Evolutionary conservation across 2,329 filamentous ascomycete species (phyloP).

Genomic region (Mycocentrospora acerina): DNA sequence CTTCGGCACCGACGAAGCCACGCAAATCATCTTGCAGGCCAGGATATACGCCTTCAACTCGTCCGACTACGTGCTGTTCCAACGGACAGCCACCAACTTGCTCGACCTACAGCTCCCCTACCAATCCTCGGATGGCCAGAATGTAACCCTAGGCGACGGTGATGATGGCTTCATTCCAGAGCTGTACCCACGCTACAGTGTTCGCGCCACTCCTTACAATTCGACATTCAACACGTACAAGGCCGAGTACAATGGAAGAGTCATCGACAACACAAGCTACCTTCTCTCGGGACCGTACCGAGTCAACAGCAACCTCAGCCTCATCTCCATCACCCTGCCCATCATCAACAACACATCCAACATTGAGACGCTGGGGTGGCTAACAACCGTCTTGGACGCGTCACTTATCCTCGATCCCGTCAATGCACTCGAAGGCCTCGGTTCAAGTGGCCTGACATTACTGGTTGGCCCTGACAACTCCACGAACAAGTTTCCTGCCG

Average conservation of each 20-base stretch:
- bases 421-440: constrained; percentile 68
- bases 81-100: constrained; percentile 51
- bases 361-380: constrained; percentile 73
- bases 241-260: constrained; percentile 47
- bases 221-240: constrained; percentile 34
- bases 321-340: constrained; percentile 80
- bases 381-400: constrained; percentile 77
- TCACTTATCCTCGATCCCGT: constrained; percentile 63
- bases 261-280: constrained; percentile 52
- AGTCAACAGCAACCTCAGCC: constrained; percentile 70
- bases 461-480: constrained; percentile 67
- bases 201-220: constrained; percentile 45
- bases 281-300: constrained; percentile 76
- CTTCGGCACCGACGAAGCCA: constrained; percentile 58
- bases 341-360: constrained; percentile 67
- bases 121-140: constrained; percentile 56
- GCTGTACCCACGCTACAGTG: constrained; percentile 80
- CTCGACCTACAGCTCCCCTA: constrained; percentile 64
- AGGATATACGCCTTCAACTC: constrained; percentile 70
- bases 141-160: constrained; percentile 61
- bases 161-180: constrained; percentile 67
- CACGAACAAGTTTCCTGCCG: constrained; percentile 58
- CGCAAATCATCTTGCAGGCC: constrained; percentile 64
- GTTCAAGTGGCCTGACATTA: constrained; percentile 67
- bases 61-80: constrained; percentile 49